These are phyloP conservation scores for Lodderomyces margitis DNA, from an alignment of 1,139 yeast genomes.

Conservation along the genomic window DNA sequence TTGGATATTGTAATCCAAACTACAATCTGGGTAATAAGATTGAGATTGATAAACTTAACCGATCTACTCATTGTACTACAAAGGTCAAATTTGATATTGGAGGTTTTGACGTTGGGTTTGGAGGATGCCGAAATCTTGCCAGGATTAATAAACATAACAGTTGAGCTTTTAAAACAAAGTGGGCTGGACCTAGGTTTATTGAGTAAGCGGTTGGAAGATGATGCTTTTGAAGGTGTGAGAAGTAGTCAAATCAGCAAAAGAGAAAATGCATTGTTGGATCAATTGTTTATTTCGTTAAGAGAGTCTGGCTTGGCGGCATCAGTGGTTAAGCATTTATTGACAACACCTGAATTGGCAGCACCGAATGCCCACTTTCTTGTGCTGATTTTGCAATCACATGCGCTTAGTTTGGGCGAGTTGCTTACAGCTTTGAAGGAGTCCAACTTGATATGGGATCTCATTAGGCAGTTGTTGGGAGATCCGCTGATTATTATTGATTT, in stretches of 20 bases:
- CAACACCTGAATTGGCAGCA: slow-evolving; percentile 26
- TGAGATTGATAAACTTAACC: slow-evolving; percentile 23
- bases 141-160: slow-evolving; percentile 26
- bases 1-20: slow-evolving; percentile 24
- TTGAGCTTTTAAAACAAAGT: slow-evolving; percentile 23
- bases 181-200: slow-evolving; percentile 17
- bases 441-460: slow-evolving; percentile 19
- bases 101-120: slow-evolving; percentile 24
- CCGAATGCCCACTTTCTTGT: slow-evolving; percentile 29
- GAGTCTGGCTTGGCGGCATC: slow-evolving; percentile 33
- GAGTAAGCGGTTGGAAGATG: slow-evolving; percentile 5
- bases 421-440: slow-evolving; percentile 24
- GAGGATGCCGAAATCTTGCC: slow-evolving; percentile 29
- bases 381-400: slow-evolving; percentile 24
- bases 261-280: slow-evolving; percentile 24
- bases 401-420: slow-evolving; percentile 23
- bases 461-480: slow-evolving; percentile 20
- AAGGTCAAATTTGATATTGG: slow-evolving; percentile 29
- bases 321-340: slow-evolving; percentile 25
- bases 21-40: slow-evolving; percentile 22
- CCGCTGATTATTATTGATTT: slow-evolving; percentile 20
- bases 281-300: slow-evolving; percentile 24
- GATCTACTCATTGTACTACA: slow-evolving; percentile 28
- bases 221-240: neutral
- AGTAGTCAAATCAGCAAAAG: slow-evolving; percentile 15